Evolutionary conservation across 1,139 yeast genomes (phyloP).

Genomic region (Yamadazyma sp.): DNA sequence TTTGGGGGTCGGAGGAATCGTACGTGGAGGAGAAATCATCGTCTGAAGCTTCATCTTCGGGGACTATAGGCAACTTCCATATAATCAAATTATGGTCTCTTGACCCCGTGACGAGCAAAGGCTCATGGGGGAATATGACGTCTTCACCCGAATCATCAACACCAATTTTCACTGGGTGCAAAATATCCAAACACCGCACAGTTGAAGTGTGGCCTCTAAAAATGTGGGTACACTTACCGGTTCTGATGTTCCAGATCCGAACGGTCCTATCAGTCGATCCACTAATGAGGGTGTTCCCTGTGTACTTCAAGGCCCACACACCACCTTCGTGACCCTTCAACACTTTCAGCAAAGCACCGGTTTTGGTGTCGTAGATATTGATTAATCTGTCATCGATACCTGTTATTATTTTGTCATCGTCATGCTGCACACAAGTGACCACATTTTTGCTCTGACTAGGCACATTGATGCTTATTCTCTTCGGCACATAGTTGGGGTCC

Average conservation of each 20-base stretch:
- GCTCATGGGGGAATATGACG: slow-evolving; percentile 60
- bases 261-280: slow-evolving; percentile 91
- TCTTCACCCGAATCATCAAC: slow-evolving; percentile 63
- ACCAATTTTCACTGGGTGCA: slow-evolving; percentile 64
- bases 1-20: slow-evolving; percentile 38
- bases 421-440: slow-evolving; percentile 92
- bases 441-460: slow-evolving; percentile 71
- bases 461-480: slow-evolving; percentile 58
- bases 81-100: slow-evolving; percentile 87
- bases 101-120: slow-evolving; percentile 82
- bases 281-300: slow-evolving; percentile 78
- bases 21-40: slow-evolving; percentile 27
- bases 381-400: slow-evolving; percentile 90
- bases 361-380: slow-evolving; percentile 74
- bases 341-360: slow-evolving; percentile 68
- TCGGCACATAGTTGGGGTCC: slow-evolving; percentile 70
- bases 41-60: slow-evolving; percentile 23
- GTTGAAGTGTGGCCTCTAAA: slow-evolving; percentile 92
- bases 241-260: slow-evolving; percentile 81
- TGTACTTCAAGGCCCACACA: slow-evolving; percentile 95
- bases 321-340: slow-evolving; percentile 94
- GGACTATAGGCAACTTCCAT: slow-evolving; percentile 76
- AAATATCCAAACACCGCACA: slow-evolving; percentile 83
- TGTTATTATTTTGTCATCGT: slow-evolving; percentile 85
- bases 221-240: slow-evolving; percentile 78